phyloP scores from a whole-genome alignment of 805 yeast genomes.

The Pichia thaimueangensis region DNA sequence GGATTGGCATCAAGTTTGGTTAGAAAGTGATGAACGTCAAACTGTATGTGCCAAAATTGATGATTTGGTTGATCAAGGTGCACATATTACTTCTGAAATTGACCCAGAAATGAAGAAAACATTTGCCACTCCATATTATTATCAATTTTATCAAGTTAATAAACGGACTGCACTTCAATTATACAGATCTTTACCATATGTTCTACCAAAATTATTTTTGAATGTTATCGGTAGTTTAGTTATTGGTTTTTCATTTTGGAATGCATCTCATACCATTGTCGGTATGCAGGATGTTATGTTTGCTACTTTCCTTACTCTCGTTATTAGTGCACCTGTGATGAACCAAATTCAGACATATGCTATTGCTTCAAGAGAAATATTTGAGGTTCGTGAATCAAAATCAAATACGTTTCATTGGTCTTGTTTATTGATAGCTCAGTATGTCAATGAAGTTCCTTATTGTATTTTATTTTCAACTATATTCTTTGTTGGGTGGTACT shows the following conservation, averaged over 20 bases:
- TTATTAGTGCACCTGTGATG: conserved; percentile 50
- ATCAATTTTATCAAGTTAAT: conserved; percentile 32
- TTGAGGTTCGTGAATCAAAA: conserved; percentile 63
- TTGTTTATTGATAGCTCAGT: conserved; percentile 46
- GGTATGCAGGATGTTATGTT: conserved; percentile 59
- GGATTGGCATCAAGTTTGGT: conserved; percentile 66
- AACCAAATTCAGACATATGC: conserved; percentile 62
- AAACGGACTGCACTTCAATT: conserved; percentile 35
- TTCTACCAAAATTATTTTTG: conserved; percentile 40
- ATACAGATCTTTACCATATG: conserved; percentile 44
- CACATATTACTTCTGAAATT: conserved; percentile 10
- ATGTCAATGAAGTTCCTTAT: conserved; percentile 56
- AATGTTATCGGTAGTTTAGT: conserved; percentile 37
- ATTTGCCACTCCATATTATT: conserved; percentile 43
- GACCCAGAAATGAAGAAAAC: conserved; percentile 16
- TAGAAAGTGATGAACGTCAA: conserved; percentile 25
- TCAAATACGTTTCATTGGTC: conserved; percentile 75
- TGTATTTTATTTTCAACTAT: conserved; percentile 43
- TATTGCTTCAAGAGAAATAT: conserved; percentile 51
- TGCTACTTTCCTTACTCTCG: conserved; percentile 47
- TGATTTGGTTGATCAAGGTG: conserved; percentile 19
- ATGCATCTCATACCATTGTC: conserved; percentile 42
- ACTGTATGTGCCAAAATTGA: conserved; percentile 27
- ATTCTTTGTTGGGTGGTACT: conserved; percentile 36
- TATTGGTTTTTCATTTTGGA: conserved; percentile 55